These are phyloP conservation scores for Diutina catenulata DNA, from an alignment of 1,139 yeast genomes.

Conservation along the genomic window DNA sequence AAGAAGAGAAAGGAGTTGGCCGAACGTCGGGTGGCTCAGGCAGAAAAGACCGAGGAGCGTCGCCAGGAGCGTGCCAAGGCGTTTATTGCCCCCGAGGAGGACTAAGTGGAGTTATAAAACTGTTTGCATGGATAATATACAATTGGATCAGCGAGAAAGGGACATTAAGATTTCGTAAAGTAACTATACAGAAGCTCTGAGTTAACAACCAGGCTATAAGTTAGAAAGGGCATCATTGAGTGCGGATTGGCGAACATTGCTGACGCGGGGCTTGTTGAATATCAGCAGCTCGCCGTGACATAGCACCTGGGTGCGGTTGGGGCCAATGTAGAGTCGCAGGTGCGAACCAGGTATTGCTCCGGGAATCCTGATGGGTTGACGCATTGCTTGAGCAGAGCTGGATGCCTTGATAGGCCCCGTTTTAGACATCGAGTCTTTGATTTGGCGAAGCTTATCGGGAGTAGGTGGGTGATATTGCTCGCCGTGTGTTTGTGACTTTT, in stretches of 20 bases:
- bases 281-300: conserved; percentile 3
- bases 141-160: no score
- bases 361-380: conserved; percentile 3
- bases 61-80: conserved; percentile 67
- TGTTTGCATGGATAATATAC: no score
- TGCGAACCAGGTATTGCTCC: neutral
- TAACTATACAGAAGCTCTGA: no score
- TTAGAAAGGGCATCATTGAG: neutral
- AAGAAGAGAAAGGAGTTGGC: conserved; percentile 61
- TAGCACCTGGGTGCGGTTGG: neutral
- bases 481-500: neutral
- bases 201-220: no score
- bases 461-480: neutral
- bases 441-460: neutral
- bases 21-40: conserved; percentile 72
- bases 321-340: neutral
- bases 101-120: conserved; percentile 8
- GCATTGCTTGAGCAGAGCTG: neutral
- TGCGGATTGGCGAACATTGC: neutral
- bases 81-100: conserved; percentile 78
- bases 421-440: neutral
- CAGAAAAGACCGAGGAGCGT: conserved; percentile 52
- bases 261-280: neutral
- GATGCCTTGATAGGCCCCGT: neutral
- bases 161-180: no score